phyloP scores from a whole-genome alignment of 305 asterid genomes.

The Fraxinus nigra region DNA sequence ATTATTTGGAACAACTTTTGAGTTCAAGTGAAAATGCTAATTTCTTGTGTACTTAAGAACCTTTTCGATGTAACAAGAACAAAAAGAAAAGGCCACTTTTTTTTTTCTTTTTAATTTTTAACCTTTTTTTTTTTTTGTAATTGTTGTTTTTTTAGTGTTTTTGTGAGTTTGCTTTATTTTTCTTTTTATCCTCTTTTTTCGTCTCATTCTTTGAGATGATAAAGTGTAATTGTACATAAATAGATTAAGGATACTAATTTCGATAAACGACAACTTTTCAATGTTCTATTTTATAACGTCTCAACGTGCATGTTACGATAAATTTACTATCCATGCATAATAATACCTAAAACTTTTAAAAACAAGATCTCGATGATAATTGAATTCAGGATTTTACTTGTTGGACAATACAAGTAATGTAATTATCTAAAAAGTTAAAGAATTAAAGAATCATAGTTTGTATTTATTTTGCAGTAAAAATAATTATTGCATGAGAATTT shows the following conservation, averaged over 20 bases:
- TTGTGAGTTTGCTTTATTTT: neutral
- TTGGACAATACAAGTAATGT: neutral
- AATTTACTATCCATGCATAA: neutral
- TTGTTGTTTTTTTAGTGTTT: neutral
- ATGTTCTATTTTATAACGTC: neutral
- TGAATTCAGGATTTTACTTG: neutral
- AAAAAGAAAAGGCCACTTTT: neutral
- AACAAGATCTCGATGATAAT: neutral
- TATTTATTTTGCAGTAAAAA: neutral
- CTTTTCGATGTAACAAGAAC: neutral
- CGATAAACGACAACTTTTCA: neutral
- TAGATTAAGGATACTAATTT: neutral
- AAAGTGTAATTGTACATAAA: neutral
- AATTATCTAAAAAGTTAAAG: neutral
- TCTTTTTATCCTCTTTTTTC: neutral
- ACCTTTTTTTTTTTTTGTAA: neutral
- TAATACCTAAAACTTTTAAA: neutral
- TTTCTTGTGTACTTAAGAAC: neutral
- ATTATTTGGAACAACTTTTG: conserved; percentile 49
- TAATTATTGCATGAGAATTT: neutral
- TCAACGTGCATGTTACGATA: neutral
- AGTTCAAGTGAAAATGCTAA: conserved; percentile 21
- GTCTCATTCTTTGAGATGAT: neutral
- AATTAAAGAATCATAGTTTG: neutral
- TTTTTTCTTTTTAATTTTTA: neutral